Evolutionary conservation across 768 basidiomycete species (phyloP), one percentile per base, ranked within the genome.

Genomic region (Auricularia heimuer): DNA sequence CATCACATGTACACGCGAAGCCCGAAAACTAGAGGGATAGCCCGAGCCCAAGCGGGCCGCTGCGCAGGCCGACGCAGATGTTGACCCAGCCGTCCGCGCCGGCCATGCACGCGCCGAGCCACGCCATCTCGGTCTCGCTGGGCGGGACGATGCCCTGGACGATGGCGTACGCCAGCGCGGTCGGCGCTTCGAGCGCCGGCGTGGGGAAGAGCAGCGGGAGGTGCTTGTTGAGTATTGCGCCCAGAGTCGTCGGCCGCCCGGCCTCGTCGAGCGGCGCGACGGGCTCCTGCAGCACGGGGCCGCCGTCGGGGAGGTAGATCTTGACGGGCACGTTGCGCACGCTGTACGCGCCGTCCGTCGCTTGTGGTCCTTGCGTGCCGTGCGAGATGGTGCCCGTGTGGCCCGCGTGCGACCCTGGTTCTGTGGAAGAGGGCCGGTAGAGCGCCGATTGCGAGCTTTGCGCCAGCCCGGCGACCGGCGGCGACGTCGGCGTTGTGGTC

Each of bases 21-120:
- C 29, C 29, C 39, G 12, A 14, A 14, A 8, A 14, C 39, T 42
- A 42, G 8, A 42, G 39, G 8, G 39, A 42, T 6, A 60, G 56
- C 12, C 56, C 56, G 16, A 60, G 29, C 7, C 64, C 56, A 8
- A 14, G 6, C 24, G 18, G 21, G 11, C 11, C 63, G 37, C 62
- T 65, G 21, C 68, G 67, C 62, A 89, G 75, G 16, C 89, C 90
- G 35, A 97, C 78, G 71, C 93, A 95, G 63, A 98, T 81, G 73
- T 91, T 90, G 35, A 96, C 81, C 94, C 94, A 98, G 4, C 97
- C 97, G 71, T 98, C 97, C 12, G 94, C 92, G 7, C 94, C 94
- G 12, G 88, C 85, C 75, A 98, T 78, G 70, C 93, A 94, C 21
- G 91, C 88, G 10, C 92, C 90, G n/a, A 98, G 74, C 95, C 96